These are phyloP conservation scores for Penicillium dipodomyicola DNA, from an alignment of 495 filamentous ascomycete species.

Conservation along the genomic window DNA sequence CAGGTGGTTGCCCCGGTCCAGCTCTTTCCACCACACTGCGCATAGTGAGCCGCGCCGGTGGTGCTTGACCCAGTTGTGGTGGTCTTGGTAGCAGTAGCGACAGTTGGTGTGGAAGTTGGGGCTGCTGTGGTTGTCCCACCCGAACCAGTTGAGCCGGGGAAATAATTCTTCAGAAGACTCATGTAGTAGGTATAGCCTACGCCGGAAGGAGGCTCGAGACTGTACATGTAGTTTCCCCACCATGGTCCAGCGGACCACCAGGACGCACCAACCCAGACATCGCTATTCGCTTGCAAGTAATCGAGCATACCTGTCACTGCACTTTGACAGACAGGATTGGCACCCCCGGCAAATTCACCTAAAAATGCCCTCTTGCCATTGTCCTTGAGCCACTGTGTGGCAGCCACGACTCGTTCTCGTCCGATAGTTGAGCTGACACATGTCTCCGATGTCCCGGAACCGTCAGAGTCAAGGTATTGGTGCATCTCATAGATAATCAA, in stretches of 20 bases:
- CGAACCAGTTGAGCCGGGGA: conserved; percentile 9
- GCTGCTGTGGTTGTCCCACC: conserved; percentile 9
- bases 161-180: conserved; percentile 25
- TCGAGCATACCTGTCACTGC: conserved; percentile 61
- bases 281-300: conserved; percentile 53
- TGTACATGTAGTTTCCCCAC: conserved; percentile 56
- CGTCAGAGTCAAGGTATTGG: conserved; percentile 36
- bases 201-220: conserved; percentile 55
- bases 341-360: conserved; percentile 69
- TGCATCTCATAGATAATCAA: conserved; percentile 13
- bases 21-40: conserved; percentile 50
- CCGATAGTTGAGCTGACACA: conserved; percentile 63
- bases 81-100: conserved; percentile 19
- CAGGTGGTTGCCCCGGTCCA: conserved; percentile 52
- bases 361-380: conserved; percentile 63
- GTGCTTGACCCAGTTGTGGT: conserved; percentile 22
- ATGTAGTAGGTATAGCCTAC: conserved; percentile 41
- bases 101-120: conserved; percentile 10
- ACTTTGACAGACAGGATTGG: conserved; percentile 57
- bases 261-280: conserved; percentile 64
- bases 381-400: conserved; percentile 63
- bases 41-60: conserved; percentile 34
- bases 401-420: conserved; percentile 54
- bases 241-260: conserved; percentile 67
- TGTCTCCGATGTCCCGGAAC: conserved; percentile 52